Percentiles rank a stretch among this genome's conserved stretches.
Evolutionary conservation across 2,329 filamentous ascomycete species (phyloP).

Genomic region (Thielaviopsis ethacetica): DNA sequence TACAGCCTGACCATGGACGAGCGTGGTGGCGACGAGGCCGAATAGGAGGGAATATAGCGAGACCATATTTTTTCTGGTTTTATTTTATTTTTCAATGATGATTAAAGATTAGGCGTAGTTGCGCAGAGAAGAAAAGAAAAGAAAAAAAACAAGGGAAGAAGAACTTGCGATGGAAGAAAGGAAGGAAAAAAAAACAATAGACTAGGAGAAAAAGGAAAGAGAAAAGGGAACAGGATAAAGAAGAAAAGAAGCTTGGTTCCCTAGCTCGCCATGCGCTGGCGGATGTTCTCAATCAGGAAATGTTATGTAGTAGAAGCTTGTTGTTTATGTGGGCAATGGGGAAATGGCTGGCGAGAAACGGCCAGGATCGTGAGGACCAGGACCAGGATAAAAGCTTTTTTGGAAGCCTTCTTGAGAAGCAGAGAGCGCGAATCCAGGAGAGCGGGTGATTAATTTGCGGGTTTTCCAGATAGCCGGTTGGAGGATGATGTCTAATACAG

Average conservation of each 20-base stretch:
- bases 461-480: no score
- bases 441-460: no score
- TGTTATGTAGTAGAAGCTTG: neutral
- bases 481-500: neutral
- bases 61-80: neutral
- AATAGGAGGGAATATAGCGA: neutral
- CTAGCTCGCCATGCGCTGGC: neutral
- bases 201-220: neutral
- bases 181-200: neutral
- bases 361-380: neutral
- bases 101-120: neutral
- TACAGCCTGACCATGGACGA: neutral
- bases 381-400: neutral
- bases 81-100: neutral
- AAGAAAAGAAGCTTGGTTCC: neutral
- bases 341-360: neutral
- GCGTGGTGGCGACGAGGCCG: neutral
- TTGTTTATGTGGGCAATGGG: neutral
- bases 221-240: neutral
- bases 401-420: neutral
- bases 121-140: neutral
- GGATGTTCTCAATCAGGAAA: neutral
- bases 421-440: neutral
- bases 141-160: conserved; percentile 1
- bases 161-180: neutral